Evolutionary conservation across 306 rosid species (phyloP), one percentile per base, ranked within the genome.

Genomic region (Neltuma alba): DNA sequence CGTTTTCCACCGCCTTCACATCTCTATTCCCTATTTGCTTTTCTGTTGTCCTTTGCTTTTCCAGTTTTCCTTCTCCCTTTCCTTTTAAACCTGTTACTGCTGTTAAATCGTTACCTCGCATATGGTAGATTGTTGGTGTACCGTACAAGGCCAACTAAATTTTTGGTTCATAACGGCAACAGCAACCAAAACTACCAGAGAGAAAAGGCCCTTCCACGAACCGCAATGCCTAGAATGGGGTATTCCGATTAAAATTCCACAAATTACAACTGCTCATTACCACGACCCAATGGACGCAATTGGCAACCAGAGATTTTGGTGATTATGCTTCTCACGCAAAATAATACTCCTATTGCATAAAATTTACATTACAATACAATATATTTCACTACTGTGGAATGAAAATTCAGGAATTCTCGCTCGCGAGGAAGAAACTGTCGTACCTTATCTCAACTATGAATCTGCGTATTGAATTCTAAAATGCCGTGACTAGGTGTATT

Each of bases 401-500:
- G 57, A 69, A 77, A 65, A 72, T 52, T 52, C 30, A 61, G 13
- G 34, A 60, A 60, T 55, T 57, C 55, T 33, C 23, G 44, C 62
- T 23, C 47, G 20, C 42, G 44, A 44, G 16, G 62, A 60, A 75
- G 76, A 80, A 76, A 71, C 27, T 68, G 48, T 73, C 14, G 16
- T 21, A 33, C 37, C 20, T 68, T n/a, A n/a, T n/a, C 74, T 64
- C 45, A 41, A 72, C 41, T 54, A 64, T 50, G 38, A 65, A 72
- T n/a, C 72, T 47, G 45, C 27, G 25, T 13, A 28, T 60, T 14
- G 9, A 60, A 74, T 77, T 42, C 66, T 27, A 58, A 40, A n/a
- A 30, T 9, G 33, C 20, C 73, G 70, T 81, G 21, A 37, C 72
- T 66, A 68, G 54, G 57, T 12, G 63, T 85, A 75, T 72, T 76